phyloP scores from a whole-genome alignment of 83 land plant genomes.

The Isoetes engelmannii region DNA sequence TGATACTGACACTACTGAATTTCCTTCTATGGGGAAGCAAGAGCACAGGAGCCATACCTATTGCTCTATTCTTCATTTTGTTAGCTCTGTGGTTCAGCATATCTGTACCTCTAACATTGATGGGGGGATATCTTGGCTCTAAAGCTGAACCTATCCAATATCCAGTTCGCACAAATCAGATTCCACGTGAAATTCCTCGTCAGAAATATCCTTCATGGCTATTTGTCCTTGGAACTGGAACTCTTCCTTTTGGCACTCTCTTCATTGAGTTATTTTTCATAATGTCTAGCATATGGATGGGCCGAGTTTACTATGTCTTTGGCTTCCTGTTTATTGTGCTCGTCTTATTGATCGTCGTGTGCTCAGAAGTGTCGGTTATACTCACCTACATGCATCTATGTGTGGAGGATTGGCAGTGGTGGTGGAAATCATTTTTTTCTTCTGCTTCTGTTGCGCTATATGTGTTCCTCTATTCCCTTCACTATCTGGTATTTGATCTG shows the following conservation, averaged over 20 bases:
- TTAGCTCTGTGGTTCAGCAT: constrained; percentile 73
- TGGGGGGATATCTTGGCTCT: constrained; percentile 7
- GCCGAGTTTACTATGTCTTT: constrained; percentile 66
- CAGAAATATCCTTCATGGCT: constrained; percentile 15
- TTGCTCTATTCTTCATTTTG: constrained; percentile 55
- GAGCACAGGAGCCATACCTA: constrained; percentile 70
- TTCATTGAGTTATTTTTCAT: constrained; percentile 76
- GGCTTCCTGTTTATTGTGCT: constrained; percentile 65
- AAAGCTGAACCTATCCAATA: constrained; percentile 1
- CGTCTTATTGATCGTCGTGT: constrained; percentile 50
- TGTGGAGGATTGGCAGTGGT: constrained; percentile 78
- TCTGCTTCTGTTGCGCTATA: constrained; percentile 57
- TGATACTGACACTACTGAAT: constrained; percentile 41
- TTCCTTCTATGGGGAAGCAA: constrained; percentile 48
- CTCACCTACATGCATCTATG: constrained; percentile 58
- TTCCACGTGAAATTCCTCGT: constrained; percentile 8
- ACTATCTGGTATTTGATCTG: constrained; percentile 65
- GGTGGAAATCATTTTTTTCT: constrained; percentile 84
- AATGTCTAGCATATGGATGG: constrained; percentile 67
- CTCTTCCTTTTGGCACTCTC: constrained; percentile 70
- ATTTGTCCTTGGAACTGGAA: constrained; percentile 8
- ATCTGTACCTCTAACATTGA: constrained; percentile 56
- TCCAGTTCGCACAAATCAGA: constrained; percentile 14
- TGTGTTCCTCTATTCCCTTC: constrained; percentile 61
- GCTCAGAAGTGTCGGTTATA: constrained; percentile 72